These are phyloP conservation scores for Lithocarpus polystachyus DNA, from an alignment of 306 rosid species.

Conservation along the genomic window DNA sequence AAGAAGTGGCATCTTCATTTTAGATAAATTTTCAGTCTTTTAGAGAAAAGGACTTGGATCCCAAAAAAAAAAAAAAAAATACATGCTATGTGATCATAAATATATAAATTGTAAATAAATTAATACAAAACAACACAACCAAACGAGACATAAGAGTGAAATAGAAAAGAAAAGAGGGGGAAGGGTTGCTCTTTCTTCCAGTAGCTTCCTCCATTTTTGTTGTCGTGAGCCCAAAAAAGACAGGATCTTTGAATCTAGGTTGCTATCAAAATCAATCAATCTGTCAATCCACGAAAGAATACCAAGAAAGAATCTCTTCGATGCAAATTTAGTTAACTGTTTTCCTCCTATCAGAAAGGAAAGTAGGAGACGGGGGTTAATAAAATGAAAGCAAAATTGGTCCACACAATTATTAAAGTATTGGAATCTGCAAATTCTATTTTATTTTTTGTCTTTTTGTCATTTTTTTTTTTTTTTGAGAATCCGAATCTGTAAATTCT, in stretches of 20 bases:
- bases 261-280: background rate
- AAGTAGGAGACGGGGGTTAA: background rate
- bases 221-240: background rate
- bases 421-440: too few species aligned
- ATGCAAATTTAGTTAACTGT: background rate
- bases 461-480: too few species aligned
- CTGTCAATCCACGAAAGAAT: background rate
- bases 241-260: background rate
- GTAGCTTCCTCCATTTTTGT: slow-evolving; percentile 43
- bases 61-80: too few species aligned
- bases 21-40: background rate
- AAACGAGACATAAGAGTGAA: background rate
- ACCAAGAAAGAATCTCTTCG: background rate
- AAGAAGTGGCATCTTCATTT: background rate
- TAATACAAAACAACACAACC: background rate
- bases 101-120: background rate
- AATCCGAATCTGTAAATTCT: too few species aligned
- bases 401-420: background rate
- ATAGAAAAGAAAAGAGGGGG: background rate
- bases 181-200: slow-evolving; percentile 14
- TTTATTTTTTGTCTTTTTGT: too few species aligned
- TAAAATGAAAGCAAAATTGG: background rate
- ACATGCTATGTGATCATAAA: background rate
- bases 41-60: background rate
- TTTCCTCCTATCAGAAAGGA: background rate